These are phyloP conservation scores for Fusarium heterosporum DNA, from an alignment of 2,329 filamentous ascomycete genomes.

Conservation along the genomic window DNA sequence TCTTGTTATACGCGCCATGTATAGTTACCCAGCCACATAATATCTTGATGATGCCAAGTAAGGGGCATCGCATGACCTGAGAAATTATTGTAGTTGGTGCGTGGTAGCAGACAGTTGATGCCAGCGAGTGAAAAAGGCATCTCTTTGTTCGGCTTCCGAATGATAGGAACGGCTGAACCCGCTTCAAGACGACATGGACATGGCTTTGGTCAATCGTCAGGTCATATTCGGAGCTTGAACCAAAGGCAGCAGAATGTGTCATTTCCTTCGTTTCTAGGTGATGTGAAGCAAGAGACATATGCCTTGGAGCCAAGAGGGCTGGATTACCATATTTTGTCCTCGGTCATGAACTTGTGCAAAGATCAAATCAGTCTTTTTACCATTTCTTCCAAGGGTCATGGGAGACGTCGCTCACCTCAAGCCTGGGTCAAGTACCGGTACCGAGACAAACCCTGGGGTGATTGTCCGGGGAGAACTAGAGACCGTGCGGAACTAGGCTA, in stretches of 20 bases:
- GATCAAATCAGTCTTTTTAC: background rate
- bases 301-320: background rate
- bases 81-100: background rate
- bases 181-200: slow-evolving; percentile 10
- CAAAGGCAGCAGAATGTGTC: background rate
- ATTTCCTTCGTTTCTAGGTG: background rate
- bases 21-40: slow-evolving; percentile 24
- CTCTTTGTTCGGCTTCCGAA: slow-evolving; percentile 28
- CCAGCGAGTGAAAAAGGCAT: background rate
- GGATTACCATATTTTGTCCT: background rate
- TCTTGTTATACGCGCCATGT: slow-evolving; percentile 8
- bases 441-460: slow-evolving; percentile 24
- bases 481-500: slow-evolving; percentile 24
- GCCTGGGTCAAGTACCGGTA: slow-evolving; percentile 26
- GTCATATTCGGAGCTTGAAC: slow-evolving; percentile 1
- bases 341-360: slow-evolving; percentile 18
- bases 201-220: background rate
- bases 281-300: background rate
- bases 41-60: slow-evolving; percentile 10
- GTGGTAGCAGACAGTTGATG: background rate
- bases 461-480: slow-evolving; percentile 36
- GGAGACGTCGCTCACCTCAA: slow-evolving; percentile 3
- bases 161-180: slow-evolving; percentile 22
- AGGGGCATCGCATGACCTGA: slow-evolving; percentile 19
- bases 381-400: slow-evolving; percentile 1